Percentiles rank a stretch among this genome's conserved stretches.
Conservation (phyloP, 2,329 filamentous ascomycete species). For the Cladorrhinum sp. region DNA sequence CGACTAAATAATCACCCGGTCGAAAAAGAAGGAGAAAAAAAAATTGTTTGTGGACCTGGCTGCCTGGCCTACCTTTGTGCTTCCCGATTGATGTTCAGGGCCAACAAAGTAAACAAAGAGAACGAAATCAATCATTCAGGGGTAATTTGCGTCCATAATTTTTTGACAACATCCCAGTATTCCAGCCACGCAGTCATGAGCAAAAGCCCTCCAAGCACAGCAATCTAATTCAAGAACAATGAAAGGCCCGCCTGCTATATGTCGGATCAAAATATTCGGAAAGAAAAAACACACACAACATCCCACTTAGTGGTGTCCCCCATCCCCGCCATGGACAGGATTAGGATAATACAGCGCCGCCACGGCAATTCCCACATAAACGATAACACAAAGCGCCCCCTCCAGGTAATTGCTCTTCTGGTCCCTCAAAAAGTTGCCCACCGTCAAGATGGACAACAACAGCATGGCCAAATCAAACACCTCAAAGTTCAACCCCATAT, state of each 20-base stretch:
- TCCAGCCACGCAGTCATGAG: too few species aligned
- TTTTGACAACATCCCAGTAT: too few species aligned
- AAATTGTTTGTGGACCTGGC: too few species aligned
- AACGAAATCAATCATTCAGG: too few species aligned
- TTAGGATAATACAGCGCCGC: constrained; percentile 57
- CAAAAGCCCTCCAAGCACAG: too few species aligned
- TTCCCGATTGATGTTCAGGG: too few species aligned
- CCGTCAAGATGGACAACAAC: constrained; percentile 78
- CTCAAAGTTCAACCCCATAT: constrained; percentile 80
- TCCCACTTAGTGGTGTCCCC: not conserved
- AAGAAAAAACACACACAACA: not conserved
- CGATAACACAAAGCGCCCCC: constrained; percentile 72
- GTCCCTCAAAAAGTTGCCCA: constrained; percentile 83
- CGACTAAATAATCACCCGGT: too few species aligned
- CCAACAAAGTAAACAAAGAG: too few species aligned
- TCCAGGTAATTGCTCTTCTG: constrained; percentile 90
- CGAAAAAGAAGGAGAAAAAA: too few species aligned
- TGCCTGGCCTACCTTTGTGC: too few species aligned
- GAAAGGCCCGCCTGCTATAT: not conserved
- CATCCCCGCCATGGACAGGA: constrained; percentile 22
- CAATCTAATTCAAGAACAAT: too few species aligned
- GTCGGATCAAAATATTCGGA: not conserved
- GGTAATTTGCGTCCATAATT: too few species aligned
- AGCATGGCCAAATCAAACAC: constrained; percentile 81
- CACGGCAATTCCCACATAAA: constrained; percentile 59